Evolutionary conservation across 1,139 yeast genomes (phyloP), one percentile per base, ranked within the genome.

Genomic region (Yamadazyma kanchanaburiensis): DNA sequence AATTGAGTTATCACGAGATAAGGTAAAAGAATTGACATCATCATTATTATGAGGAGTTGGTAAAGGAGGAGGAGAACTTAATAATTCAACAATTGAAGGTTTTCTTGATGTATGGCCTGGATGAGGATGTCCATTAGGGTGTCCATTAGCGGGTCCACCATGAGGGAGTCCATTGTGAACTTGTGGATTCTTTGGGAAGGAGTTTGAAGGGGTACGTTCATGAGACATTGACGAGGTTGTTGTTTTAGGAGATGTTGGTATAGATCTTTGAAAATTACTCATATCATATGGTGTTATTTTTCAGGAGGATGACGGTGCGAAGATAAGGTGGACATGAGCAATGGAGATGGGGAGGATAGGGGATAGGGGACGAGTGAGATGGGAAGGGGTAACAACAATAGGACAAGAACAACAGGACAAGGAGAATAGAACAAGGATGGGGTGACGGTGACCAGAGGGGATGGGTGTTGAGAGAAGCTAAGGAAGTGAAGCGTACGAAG

Each of bases 21-120:
- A 61, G 28, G 64, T 59, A 35, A 67, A 53, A 12, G 61, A 53
- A 38, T 56, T 55, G 23, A 60, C 50, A 31, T 64, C 72, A 18
- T 57, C 66, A 30, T 44, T 47, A 24, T 45, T 42, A 20, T 34
- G 38, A 22, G 35, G 42, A 18, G 31, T 37, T 16, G 66, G 69
- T 32, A 80, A 55, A 0, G 87, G 85, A 6, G 95, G 95, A 2
- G 95, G 95, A 6, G 91, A 77, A n/a, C 87, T 77, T 28, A 85
- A 64, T 58, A 85, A 56, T 51, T 85, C 95, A 25, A 83, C 95
- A 36, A 85, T 83, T n/a, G 94, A 82, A 0, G 84, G 72, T 43
- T 79, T 83, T 38, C 88, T 64, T 12, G 64, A 39, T 4, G 39
- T 29, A 7, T 22, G 20, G 11, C 22, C 17, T 13, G 33, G 31